Evolutionary conservation across 495 filamentous ascomycete genomes (phyloP), one percentile per base, ranked within the genome.

Genomic region (Xylaria intraflava): DNA sequence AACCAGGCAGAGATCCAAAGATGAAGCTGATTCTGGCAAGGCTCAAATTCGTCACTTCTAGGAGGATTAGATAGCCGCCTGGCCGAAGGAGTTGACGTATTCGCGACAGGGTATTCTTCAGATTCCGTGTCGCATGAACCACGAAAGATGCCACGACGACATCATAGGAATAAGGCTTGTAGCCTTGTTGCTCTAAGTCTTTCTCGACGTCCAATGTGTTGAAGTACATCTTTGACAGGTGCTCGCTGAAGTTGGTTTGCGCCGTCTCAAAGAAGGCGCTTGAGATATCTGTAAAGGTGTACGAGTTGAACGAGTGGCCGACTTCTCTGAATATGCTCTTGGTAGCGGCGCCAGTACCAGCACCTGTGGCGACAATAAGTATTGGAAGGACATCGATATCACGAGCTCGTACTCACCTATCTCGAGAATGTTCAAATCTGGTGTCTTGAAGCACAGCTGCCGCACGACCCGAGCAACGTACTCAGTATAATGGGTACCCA

Each of bases 401-500:
- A n/a, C n/a, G n/a, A n/a, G n/a, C n/a, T n/a, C n/a, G n/a, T n/a
- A 46, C 31, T 5, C 1, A 71, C 78, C 78, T 47, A 82, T 69
- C 53, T 80, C 77, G 29, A 80, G 62, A 4, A 81, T 68, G 10
- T 70, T 69, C 51, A 75, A 53, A 24, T 66, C 53, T 0, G 73
- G 76, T 36, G 71, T 69, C 9, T 71, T 64, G 38, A 77, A 71
- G 2, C 51, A 62, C 16, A 81, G 62, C 42, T 73, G 69, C 23
- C 23, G 47, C 23, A 67, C 60, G 14, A 65, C 41, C 1, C 46
- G 51, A 33, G 7, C 61, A 10, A 65, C 51, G 12, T 49, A 59
- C 49, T 26, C 23, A 30, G 45, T 65, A 43, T 39, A 53, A 27
- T 45, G 49, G 31, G 59, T 61, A 31, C 69, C 68, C 8, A 69